Conservation (phyloP, 1,139 yeast species). For the Debaryomyces psychrophilus region DNA sequence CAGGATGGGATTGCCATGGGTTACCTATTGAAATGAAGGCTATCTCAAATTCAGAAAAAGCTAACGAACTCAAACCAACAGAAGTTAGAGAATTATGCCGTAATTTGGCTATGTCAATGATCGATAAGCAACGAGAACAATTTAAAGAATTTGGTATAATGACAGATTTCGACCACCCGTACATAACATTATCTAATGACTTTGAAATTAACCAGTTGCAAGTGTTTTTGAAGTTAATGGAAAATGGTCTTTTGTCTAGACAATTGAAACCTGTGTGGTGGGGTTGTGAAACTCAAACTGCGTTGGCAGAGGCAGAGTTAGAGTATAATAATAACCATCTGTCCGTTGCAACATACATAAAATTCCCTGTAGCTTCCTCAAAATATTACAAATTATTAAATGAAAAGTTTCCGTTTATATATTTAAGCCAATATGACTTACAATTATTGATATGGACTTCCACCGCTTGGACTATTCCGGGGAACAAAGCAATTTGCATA, state of each 20-base stretch:
- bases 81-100: conserved; percentile 69
- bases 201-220: conserved; percentile 77
- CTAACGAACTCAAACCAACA: conserved; percentile 36
- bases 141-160: conserved; percentile 75
- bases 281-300: conserved; percentile 94
- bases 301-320: conserved; percentile 93
- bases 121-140: conserved; percentile 61
- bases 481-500: conserved; percentile 82
- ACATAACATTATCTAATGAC: conserved; percentile 68
- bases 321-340: conserved; percentile 77
- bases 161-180: conserved; percentile 78
- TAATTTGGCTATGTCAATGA: conserved; percentile 67
- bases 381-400: conserved; percentile 12
- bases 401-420: conserved; percentile 4
- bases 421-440: conserved; percentile 15
- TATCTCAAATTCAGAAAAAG: conserved; percentile 37
- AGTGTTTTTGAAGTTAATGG: conserved; percentile 68
- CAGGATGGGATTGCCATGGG: conserved; percentile 99
- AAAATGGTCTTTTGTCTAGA: conserved; percentile 70
- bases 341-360: conserved; percentile 72
- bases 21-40: conserved; percentile 93
- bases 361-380: conserved; percentile 54
- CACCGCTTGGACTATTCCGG: conserved; percentile 96
- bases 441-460: conserved; percentile 85
- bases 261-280: conserved; percentile 95